Evolutionary conservation across 345 rosid species (phyloP).

Genomic region (Populus pruinosa): DNA sequence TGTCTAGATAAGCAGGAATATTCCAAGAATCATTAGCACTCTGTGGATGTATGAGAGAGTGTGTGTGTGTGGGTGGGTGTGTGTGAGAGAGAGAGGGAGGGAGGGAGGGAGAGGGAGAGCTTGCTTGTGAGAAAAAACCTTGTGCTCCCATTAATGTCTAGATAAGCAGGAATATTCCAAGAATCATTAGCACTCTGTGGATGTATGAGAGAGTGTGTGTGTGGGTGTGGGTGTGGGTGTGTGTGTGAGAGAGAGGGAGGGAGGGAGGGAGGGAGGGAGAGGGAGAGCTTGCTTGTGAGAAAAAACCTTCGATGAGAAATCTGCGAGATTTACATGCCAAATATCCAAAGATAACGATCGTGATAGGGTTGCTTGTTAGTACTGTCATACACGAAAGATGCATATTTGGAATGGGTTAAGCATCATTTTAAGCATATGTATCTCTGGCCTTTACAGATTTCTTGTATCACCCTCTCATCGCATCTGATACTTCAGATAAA

Average conservation of each 20-base stretch:
- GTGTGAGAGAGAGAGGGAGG: constrained; percentile 12
- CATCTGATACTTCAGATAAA: neutral
- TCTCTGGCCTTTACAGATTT: constrained; percentile 73
- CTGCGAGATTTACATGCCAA: constrained; percentile 26
- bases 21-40: too few species aligned
- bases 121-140: too few species aligned
- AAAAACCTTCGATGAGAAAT: constrained; percentile 43
- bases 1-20: neutral
- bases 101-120: constrained; percentile 23
- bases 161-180: too few species aligned
- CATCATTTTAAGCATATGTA: constrained; percentile 52
- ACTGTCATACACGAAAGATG: constrained; percentile 26
- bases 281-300: constrained; percentile 14
- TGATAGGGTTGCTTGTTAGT: neutral
- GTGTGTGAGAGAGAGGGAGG: too few species aligned
- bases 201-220: too few species aligned
- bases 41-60: too few species aligned
- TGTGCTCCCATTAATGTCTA: too few species aligned
- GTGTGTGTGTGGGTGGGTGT: neutral
- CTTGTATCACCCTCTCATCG: constrained; percentile 73
- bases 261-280: too few species aligned
- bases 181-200: too few species aligned
- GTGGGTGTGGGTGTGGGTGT: too few species aligned
- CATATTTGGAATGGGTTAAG: constrained; percentile 42
- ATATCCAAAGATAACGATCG: neutral